Evolutionary conservation across 495 filamentous ascomycete species (phyloP).

Genomic region (Podospora sp.): DNA sequence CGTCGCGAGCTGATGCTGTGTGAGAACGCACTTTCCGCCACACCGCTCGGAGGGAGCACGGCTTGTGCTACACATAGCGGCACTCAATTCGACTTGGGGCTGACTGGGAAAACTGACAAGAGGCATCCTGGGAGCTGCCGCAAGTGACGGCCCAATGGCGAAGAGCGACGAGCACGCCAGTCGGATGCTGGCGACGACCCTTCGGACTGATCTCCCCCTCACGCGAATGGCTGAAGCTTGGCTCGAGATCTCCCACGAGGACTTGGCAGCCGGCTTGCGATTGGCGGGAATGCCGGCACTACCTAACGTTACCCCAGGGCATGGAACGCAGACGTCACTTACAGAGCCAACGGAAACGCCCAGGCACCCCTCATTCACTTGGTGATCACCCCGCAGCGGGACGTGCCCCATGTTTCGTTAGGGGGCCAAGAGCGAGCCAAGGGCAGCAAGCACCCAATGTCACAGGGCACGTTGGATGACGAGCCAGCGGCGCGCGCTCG

Average conservation of each 20-base stretch:
- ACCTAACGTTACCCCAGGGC: constrained; percentile 8
- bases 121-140: constrained; percentile 7
- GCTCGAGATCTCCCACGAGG: constrained; percentile 21
- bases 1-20: constrained; percentile 17
- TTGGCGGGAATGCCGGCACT: constrained; percentile 19
- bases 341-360: constrained; percentile 28
- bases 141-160: constrained; percentile 10
- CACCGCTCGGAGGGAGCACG: neutral
- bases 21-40: constrained; percentile 17
- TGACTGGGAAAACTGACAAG: constrained; percentile 19
- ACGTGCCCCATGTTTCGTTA: constrained; percentile 7
- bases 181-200: constrained; percentile 19
- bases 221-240: constrained; percentile 16
- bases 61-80: neutral
- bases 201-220: constrained; percentile 9
- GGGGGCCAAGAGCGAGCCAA: constrained; percentile 13
- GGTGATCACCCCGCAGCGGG: constrained; percentile 29
- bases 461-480: constrained; percentile 15
- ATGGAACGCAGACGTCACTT: constrained; percentile 32
- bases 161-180: neutral
- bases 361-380: constrained; percentile 25
- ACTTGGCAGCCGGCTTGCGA: constrained; percentile 17
- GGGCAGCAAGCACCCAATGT: neutral
- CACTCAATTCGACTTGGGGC: constrained; percentile 9
- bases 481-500: constrained; percentile 5